Evolutionary conservation across 2,329 filamentous ascomycete genomes (phyloP).

Genomic region (Berkeleyomyces rouxiae): DNA sequence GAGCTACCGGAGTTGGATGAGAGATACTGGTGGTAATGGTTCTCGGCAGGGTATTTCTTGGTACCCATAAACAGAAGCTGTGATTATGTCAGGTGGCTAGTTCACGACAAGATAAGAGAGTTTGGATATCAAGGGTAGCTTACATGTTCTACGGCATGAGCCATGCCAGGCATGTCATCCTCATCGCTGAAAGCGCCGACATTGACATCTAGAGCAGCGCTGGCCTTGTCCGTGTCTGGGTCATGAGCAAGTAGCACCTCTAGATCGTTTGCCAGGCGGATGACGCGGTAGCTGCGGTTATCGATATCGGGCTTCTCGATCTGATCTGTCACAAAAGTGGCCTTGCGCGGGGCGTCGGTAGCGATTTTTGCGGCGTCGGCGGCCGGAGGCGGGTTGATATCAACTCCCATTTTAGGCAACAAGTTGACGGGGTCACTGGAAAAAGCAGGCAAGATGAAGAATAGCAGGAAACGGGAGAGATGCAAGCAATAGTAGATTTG

Average conservation of each 20-base stretch:
- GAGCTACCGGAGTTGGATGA: constrained; percentile 79
- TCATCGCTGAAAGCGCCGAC: constrained; percentile 92
- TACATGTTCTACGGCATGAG: constrained; percentile 87
- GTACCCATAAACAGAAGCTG: constrained; percentile 93
- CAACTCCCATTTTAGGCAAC: neutral
- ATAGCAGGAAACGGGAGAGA: neutral
- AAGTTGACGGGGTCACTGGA: neutral
- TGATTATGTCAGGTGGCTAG: neutral
- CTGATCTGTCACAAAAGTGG: constrained; percentile 39
- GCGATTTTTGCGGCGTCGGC: neutral
- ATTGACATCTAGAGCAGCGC: constrained; percentile 85
- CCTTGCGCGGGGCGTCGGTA: neutral
- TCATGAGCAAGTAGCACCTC: constrained; percentile 90
- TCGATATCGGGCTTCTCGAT: constrained; percentile 75
- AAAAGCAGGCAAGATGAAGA: neutral
- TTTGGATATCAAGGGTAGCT: constrained; percentile 15
- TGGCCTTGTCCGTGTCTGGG: constrained; percentile 88
- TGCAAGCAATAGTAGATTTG: neutral
- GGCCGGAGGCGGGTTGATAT: neutral
- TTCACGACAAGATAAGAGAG: neutral
- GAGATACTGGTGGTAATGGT: constrained; percentile 88
- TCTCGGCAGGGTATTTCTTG: constrained; percentile 90
- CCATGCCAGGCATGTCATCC: constrained; percentile 81
- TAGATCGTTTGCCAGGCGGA: constrained; percentile 69
- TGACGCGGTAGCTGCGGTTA: constrained; percentile 73